Evolutionary conservation across 371 early-diverging fungal genomes (phyloP).

Genomic region (Mucor piriformis): DNA sequence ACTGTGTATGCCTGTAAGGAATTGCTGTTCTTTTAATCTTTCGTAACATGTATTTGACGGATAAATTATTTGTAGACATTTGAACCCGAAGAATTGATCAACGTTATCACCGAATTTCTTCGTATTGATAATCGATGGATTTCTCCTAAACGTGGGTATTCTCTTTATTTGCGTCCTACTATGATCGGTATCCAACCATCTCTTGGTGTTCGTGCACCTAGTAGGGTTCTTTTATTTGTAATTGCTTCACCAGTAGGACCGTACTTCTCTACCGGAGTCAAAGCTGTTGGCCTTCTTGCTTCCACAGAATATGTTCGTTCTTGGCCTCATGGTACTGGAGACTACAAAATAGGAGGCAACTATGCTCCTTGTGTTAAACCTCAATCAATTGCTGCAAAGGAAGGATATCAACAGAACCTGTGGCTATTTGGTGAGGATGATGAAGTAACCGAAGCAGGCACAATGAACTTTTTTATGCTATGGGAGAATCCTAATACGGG

Average conservation of each 20-base stretch:
- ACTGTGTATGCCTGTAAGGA: constrained; percentile 75
- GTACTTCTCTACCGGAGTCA: constrained; percentile 88
- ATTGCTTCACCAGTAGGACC: constrained; percentile 93
- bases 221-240: constrained; percentile 77
- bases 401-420: constrained; percentile 88
- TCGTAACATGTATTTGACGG: too few species aligned
- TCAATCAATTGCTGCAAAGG: constrained; percentile 76
- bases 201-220: constrained; percentile 69
- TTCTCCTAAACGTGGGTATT: constrained; percentile 86
- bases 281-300: constrained; percentile 79
- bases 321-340: constrained; percentile 95
- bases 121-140: constrained; percentile 83
- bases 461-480: constrained; percentile 91
- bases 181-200: constrained; percentile 86
- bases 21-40: too few species aligned
- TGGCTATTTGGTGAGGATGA: constrained; percentile 87
- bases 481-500: constrained; percentile 74
- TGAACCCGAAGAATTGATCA: constrained; percentile 73
- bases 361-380: constrained; percentile 76
- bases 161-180: constrained; percentile 92
- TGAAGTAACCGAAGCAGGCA: constrained; percentile 89
- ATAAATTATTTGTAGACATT: too few species aligned
- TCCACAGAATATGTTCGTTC: constrained; percentile 83
- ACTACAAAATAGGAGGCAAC: constrained; percentile 86
- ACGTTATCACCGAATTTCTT: constrained; percentile 81